These are phyloP conservation scores for Backusella mclennaniae DNA, from an alignment of 192 early-diverging fungal species.

Conservation along the genomic window DNA sequence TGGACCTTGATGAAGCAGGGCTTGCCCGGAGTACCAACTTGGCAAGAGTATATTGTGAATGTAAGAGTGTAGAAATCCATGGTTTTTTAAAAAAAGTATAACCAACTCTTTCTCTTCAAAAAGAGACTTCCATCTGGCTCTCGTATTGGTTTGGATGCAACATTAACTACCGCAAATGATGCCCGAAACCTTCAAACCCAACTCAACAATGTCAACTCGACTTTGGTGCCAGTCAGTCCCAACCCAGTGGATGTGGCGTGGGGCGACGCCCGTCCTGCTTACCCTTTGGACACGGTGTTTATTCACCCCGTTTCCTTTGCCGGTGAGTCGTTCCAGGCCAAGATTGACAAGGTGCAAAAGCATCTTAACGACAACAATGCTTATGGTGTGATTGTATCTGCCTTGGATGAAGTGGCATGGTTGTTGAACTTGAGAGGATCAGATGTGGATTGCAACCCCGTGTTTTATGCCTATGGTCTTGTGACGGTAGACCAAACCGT, in stretches of 20 bases:
- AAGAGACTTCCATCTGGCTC: conserved; percentile 65
- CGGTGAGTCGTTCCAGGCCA: conserved; percentile 46
- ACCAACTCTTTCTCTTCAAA: background rate
- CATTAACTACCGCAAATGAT: conserved; percentile 63
- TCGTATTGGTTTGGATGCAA: conserved; percentile 91
- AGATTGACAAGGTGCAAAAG: conserved; percentile 68
- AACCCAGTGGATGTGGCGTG: conserved; percentile 90
- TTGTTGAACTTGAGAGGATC: conserved; percentile 95
- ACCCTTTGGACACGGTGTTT: conserved; percentile 61
- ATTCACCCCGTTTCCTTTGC: conserved; percentile 66
- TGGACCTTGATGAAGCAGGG: conserved; percentile 95
- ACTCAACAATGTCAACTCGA: conserved; percentile 45
- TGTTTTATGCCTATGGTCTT: conserved; percentile 90
- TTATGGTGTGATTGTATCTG: conserved; percentile 81
- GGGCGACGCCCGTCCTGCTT: conserved; percentile 64
- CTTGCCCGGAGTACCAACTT: conserved; percentile 80
- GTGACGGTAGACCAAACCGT: conserved; percentile 65
- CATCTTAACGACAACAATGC: conserved; percentile 52
- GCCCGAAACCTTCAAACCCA: conserved; percentile 17
- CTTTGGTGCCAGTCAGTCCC: conserved; percentile 62
- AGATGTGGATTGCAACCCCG: conserved; percentile 94
- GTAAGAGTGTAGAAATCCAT: conserved; percentile 27
- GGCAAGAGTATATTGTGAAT: conserved; percentile 84
- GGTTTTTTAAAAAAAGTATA: background rate
- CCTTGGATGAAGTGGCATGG: conserved; percentile 95